Conservation (phyloP, 2,329 filamentous ascomycete species). For the Paraconiothyrium brasiliense region DNA sequence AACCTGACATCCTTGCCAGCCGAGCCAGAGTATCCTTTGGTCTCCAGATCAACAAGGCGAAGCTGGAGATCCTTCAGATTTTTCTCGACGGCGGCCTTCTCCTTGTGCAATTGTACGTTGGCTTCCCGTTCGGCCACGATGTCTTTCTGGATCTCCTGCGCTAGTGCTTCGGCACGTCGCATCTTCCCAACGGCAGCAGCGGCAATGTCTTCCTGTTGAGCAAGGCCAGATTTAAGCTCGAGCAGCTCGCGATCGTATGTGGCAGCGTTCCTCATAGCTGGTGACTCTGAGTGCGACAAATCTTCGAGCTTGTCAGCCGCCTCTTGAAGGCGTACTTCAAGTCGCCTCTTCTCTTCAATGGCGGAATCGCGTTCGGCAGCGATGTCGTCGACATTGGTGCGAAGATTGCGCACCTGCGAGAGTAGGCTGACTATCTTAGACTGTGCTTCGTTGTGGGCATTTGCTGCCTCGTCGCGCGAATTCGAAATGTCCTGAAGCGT, state of each 20-base stretch:
- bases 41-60: conserved; percentile 90
- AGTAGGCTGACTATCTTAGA: conserved; percentile 89
- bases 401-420: conserved; percentile 85
- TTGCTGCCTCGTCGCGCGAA: conserved; percentile 92
- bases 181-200: conserved; percentile 95
- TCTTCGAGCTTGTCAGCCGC: conserved; percentile 90
- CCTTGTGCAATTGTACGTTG: conserved; percentile 82
- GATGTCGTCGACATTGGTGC: conserved; percentile 85
- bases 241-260: conserved; percentile 88
- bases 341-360: conserved; percentile 85
- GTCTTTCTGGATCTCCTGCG: conserved; percentile 91
- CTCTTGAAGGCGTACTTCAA: conserved; percentile 86
- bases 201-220: conserved; percentile 92
- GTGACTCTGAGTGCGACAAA: conserved; percentile 83
- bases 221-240: conserved; percentile 85
- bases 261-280: conserved; percentile 88
- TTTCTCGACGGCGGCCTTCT: conserved; percentile 91
- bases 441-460: conserved; percentile 94
- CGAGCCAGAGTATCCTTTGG: conserved; percentile 88
- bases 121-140: conserved; percentile 85
- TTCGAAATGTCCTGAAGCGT: conserved; percentile 87
- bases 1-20: conserved; percentile 96
- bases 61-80: conserved; percentile 89
- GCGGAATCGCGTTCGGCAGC: conserved; percentile 85
- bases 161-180: conserved; percentile 88